Evolutionary conservation across 108 stramenopile genomes (phyloP), one percentile per base, ranked within the genome.

Genomic region (Cyclostephanos invisitatus): DNA sequence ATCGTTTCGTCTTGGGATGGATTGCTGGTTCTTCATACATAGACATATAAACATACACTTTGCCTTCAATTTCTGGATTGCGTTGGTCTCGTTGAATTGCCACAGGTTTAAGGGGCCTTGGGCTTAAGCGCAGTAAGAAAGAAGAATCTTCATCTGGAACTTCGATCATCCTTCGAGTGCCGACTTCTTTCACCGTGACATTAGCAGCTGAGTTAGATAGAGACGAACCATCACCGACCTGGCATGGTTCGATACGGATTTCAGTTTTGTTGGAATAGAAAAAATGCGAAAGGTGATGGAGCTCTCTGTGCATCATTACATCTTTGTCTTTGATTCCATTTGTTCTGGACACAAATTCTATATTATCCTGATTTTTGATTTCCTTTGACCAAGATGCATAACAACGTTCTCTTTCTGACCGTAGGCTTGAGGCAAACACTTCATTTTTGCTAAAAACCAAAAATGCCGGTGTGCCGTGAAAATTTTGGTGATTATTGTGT

Each of bases 141-240:
- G 93, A 94, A 22, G 93, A 94, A 73, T 94, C 93, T 62, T 94
- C 93, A 54, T 94, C 90, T 7, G 93, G 93, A 28, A 94, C 82
- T 69, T 91, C 93, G 54, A 91, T 82, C 24, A 83, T 85, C 32
- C 90, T 78, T 46, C 89, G 56, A 8, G 74, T 51, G 12, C 84
- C 72, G 37, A 79, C 76, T 12, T 63, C 85, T 69, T 94, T 89
- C 28, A 94, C 88, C 17, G 86, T 87, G 58, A 92, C 74, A 53
- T 77, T 79, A 36, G 74, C 71, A 60, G 70, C 69, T 47, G 48
- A 42, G 42, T 63, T 27, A 40, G 81, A 65, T 17, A 35, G 4
- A 18, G 61, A 60, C 24, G 74, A 76, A 27, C 15, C 61, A 50
- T 74, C 64, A 25, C 65, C 77, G 21, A 46, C 21, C 22, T 59